Base-by-base conservation (phyloP, 2,329 filamentous ascomycete genomes). In the Gaeumannomyces tritici region DNA sequence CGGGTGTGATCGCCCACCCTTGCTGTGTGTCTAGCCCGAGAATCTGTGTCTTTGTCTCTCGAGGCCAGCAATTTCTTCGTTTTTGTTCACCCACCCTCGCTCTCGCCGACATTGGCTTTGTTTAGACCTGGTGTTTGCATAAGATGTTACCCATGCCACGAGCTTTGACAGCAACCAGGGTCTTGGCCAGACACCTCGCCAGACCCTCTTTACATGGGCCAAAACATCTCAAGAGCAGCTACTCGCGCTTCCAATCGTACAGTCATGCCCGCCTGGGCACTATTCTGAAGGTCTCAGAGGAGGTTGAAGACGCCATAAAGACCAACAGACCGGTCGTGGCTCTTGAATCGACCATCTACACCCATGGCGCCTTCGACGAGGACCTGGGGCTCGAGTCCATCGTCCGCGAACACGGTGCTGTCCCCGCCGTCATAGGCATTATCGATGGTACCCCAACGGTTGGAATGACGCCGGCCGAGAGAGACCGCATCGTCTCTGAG, bases 281-380 rank as follows among this genome's bases (percentile, higher is more conserved):
- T 11, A 28, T 61, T 54, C 29, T 61, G 18, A 61, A 57, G 27
- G 80, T 96, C 55, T 93, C 91, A 1, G 88, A 93, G 60, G 93
- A 98, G 74, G 88, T 99, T 15, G 79, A 81, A 61, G 86, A 91
- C 71, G 93, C 93, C 54, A 74, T 97, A 59, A 80, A 84, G 55
- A 83, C 85, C 15, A 86, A 87, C 63, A 87, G 86, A 69, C 93
- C 95, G 0, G 88, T 99, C 4, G 93, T 99, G 13, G 95, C 93
- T 21, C 82, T 99, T 5, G 95, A 99, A 75, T 92, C 91, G 2
- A 96, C 95, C 5, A 98, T 99, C 68, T 98, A 99, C 75, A 99
- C 95, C 1, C 95, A 99, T 76, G 93, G 92, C 55, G 87, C 89
- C 27, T 80, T 99, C 18, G 90, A 91, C n/a, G 83, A 86, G 42